These are phyloP conservation scores for Thermoascus crustaceus DNA, from an alignment of 2,329 filamentous ascomycete genomes.

Conservation along the genomic window DNA sequence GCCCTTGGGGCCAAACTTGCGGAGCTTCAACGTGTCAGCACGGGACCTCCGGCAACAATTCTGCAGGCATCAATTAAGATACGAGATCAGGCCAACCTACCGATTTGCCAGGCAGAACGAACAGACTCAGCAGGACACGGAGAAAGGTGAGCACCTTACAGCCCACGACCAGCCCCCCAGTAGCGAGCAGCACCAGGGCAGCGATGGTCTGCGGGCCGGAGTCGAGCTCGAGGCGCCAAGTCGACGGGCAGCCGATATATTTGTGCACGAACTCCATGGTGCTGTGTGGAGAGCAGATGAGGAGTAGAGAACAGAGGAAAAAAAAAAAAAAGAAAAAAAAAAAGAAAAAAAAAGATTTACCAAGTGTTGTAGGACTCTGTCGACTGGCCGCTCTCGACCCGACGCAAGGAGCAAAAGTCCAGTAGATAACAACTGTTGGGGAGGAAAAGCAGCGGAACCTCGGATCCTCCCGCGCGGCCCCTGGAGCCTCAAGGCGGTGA, in stretches of 20 bases:
- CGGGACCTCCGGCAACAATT: neutral
- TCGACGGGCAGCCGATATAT: conserved; percentile 23
- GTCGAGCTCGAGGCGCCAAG: conserved; percentile 26
- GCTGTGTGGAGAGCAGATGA: neutral
- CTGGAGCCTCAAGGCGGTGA: too few relatives aligned
- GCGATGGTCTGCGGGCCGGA: conserved; percentile 30
- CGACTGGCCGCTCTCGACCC: too few relatives aligned
- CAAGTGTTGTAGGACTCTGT: too few relatives aligned
- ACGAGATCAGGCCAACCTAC: conserved; percentile 23
- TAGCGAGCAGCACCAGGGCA: conserved; percentile 29
- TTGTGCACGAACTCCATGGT: conserved; percentile 28
- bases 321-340: neutral
- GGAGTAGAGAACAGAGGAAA: neutral
- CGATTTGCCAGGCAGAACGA: conserved; percentile 52
- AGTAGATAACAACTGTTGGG: too few relatives aligned
- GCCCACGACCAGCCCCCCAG: conserved; percentile 53
- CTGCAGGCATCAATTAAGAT: neutral
- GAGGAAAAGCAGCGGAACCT: too few relatives aligned
- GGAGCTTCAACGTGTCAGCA: conserved; percentile 51
- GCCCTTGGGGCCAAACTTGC: conserved; percentile 81
- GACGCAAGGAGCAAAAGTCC: too few relatives aligned
- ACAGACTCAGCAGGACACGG: conserved; percentile 57
- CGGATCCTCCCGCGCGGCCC: too few relatives aligned
- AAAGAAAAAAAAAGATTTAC: conserved; percentile 9
- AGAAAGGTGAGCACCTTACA: conserved; percentile 52